Evolutionary conservation across 805 yeast species (phyloP).

Genomic region (Pichia cabralensis): DNA sequence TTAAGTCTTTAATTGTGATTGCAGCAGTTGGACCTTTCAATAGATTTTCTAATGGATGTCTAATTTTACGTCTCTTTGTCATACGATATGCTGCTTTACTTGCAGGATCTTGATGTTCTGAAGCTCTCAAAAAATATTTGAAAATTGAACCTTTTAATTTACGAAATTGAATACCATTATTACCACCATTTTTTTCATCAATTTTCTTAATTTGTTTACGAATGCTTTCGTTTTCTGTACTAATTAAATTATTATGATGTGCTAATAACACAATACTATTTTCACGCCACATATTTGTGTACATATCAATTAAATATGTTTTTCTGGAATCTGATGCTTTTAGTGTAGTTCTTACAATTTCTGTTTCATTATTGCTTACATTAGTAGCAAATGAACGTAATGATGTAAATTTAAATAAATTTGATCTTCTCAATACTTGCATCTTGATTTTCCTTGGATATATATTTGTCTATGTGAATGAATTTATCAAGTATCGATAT

Average conservation of each 20-base stretch:
- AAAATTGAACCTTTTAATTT: conserved; percentile 63
- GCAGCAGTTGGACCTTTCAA: conserved; percentile 83
- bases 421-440: conserved; percentile 2
- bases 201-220: conserved; percentile 50
- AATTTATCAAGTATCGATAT: too few species aligned
- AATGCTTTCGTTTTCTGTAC: conserved; percentile 54
- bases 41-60: conserved; percentile 62
- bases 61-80: conserved; percentile 30
- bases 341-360: conserved; percentile 25
- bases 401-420: too few species aligned
- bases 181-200: conserved; percentile 37
- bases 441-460: too few species aligned
- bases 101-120: conserved; percentile 67
- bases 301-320: conserved; percentile 75
- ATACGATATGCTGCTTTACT: conserved; percentile 34
- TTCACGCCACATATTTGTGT: conserved; percentile 57
- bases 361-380: conserved; percentile 1
- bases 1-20: conserved; percentile 54
- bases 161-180: conserved; percentile 33
- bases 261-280: conserved; percentile 66
- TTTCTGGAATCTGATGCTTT: conserved; percentile 69
- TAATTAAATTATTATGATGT: conserved; percentile 76
- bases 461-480: too few species aligned
- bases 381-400: conserved; percentile 8
- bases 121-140: conserved; percentile 66